Base-by-base conservation (phyloP, 306 rosid species). In the Erythrophleum fordii region DNA sequence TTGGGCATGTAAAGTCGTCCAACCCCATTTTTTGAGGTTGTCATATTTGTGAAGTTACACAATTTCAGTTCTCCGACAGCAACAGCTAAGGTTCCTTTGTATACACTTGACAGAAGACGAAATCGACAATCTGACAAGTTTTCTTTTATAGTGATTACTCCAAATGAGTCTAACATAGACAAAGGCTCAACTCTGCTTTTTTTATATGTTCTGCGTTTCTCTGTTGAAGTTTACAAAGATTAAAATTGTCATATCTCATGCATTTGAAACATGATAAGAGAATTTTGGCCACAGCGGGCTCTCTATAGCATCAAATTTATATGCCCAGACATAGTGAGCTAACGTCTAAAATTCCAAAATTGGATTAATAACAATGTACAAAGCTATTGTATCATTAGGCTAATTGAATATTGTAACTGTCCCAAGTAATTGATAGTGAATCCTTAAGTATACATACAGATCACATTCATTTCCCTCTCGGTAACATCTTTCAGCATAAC, bases 381-480 rank as follows among this genome's bases (percentile, higher is more conserved):
- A 49, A 74, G 53, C 66, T 59, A 25, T 23, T 17, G 60, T 34
- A 60, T 56, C 20, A 73, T 35, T 42, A 26, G 44, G 23, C 26
- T 37, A 12, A 48, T 4, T 23, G 20, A 72, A 42, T 31, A 23
- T 34, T 28, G 52, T 81, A 60, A 56, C 8, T 68, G 20, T 62
- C 58, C 51, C 51, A 65, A 18, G 58, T 22, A 42, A 41, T 10
- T 53, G 20, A 70, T 52, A 51, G 5, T 75, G 8, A 58, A 61
- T 41, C 49, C 34, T 69, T 25, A 12, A 11, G 17, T 67, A 45
- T 16, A 53, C 52, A 45, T 16, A 53, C 52, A 14, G 8, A 73
- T 69, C 69, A 75, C 65, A 51, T 20, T 58, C 31, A 61, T 70
- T 48, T 28, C 49, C 53, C 72, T 22, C n/a, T 45, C 69, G 6